Base-by-base conservation (phyloP, 306 rosid genomes). In the Cicer yamashitae region DNA sequence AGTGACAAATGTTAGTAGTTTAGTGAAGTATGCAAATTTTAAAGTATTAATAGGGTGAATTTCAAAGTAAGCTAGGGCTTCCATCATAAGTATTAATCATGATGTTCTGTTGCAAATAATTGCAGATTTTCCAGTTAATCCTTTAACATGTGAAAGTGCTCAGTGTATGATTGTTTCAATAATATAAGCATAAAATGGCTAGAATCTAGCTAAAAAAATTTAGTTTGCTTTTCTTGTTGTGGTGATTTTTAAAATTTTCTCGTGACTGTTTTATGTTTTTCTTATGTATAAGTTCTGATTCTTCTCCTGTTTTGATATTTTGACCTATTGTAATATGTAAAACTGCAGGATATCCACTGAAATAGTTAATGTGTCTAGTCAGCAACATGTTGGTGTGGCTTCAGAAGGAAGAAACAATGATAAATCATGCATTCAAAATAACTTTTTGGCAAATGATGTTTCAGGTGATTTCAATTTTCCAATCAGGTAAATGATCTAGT, bases 261-360 rank as follows among this genome's bases (percentile, higher is more conserved):
- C n/a, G 39, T 38, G 67, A 37, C 0, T 5, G 57, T 40, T 76
- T 47, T 44, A 6, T 2, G 7, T 46, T 34, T 40, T 81, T 60
- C 61, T 57, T 13, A 68, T 68, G 62, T 50, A 18, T 15, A 50
- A 44, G 41, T 58, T 70, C 46, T 14, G 48, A 71, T 53, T 62
- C 57, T 14, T 57, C 38, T 71, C 12, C 30, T 30, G 70, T 83
- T 54, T 71, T 68, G 71, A 80, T 73, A 13, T 77, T 63, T 34
- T 44, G 74, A 57, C 58, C 59, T 22, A 3, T 65, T 60, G 44
- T 6, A 7, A 60, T 34, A 34, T 80, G 17, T 48, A 83, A 30
- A 30, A 75, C 54, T 61, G 84, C 94, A 94, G 98, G 91, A 84
- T 91, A 20, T 87, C 98, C 67, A 91, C 93, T 7, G 98, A 94